phyloP scores from a whole-genome alignment of 2,329 filamentous ascomycete species.

The Fusarium metavorans region DNA sequence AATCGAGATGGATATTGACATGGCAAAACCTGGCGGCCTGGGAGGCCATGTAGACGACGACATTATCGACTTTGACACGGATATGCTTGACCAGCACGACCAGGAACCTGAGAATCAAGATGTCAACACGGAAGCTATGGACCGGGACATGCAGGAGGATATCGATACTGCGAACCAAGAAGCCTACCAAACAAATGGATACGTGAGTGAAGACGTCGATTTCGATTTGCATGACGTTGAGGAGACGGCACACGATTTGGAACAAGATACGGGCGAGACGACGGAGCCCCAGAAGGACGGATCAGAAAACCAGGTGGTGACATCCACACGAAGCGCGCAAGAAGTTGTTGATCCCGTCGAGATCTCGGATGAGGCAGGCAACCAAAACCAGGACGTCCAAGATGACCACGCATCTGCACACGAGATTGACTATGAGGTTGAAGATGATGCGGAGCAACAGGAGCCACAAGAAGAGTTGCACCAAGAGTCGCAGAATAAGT shows the following conservation, averaged over 20 bases:
- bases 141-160: slow-evolving; percentile 34
- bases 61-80: slow-evolving; percentile 54
- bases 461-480: not conserved
- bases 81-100: slow-evolving; percentile 43
- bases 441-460: slow-evolving; percentile 36
- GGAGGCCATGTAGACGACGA: slow-evolving; percentile 48
- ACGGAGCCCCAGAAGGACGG: slow-evolving; percentile 20
- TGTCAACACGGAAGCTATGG: slow-evolving; percentile 13
- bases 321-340: slow-evolving; percentile 5
- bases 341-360: slow-evolving; percentile 9
- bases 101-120: slow-evolving; percentile 18
- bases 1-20: slow-evolving; percentile 50
- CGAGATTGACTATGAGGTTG: slow-evolving; percentile 49
- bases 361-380: slow-evolving; percentile 10
- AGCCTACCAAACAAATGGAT: slow-evolving; percentile 35
- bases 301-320: slow-evolving; percentile 12
- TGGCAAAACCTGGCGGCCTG: slow-evolving; percentile 40
- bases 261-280: slow-evolving; percentile 14
- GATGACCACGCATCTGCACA: slow-evolving; percentile 34
- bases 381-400: slow-evolving; percentile 7
- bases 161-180: slow-evolving; percentile 34
- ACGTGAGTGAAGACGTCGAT: slow-evolving; percentile 39
- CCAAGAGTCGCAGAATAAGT: not conserved
- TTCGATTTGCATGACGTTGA: slow-evolving; percentile 26
- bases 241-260: slow-evolving; percentile 14